Evolutionary conservation across 305 asterid species (phyloP), one percentile per base, ranked within the genome.

Genomic region (Fraxinus velutina): DNA sequence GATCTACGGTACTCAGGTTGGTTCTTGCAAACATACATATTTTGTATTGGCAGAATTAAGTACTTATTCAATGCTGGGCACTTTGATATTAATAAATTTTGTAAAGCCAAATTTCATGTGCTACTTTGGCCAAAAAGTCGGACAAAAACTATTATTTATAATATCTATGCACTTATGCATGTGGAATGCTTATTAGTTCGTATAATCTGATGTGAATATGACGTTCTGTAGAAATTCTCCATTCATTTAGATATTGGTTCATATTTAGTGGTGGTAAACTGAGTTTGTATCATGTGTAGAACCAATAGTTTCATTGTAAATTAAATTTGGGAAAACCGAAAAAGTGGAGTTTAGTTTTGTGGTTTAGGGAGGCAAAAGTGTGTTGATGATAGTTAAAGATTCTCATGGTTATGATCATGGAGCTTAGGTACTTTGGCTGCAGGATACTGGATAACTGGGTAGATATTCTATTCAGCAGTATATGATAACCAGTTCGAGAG

Each of bases 1-100:
- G 77, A 89, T 92, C 84, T 91, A 92, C 71, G 94, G 93, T 76
- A 88, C 89, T 83, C 87, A 92, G 97, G 98, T 92, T 76, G 79
- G 89, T 77, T 79, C 79, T 60, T 52, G 73, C 68, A 17, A 60
- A 47, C 81, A 36, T 79, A 42, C 77, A 27, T 85, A 76, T 76
- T 81, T 81, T 83, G 60, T n/a, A 6, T 62, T 57, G 80, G 39
- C 55, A 62, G 79, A 70, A 79, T 68, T 77, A 21, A 15, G 47
- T 5, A 71, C 27, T 15, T 75, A 68, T 79, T 21, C 73, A 5
- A 73, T 70, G 68, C 76, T 33, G 42, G 74, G 73, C 32, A 12
- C 10, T 68, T 68, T 68, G 34, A 27, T 27, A 29, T 29, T 68
- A 7, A 30, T 5, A 5, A 70, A 29, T 70, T 70, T 30, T 29